A percentile compares a stretch with the other conserved stretches of the same genome.
These are phyloP conservation scores for Russula sp. DNA, from an alignment of 768 basidiomycete species.

Conservation along the genomic window DNA sequence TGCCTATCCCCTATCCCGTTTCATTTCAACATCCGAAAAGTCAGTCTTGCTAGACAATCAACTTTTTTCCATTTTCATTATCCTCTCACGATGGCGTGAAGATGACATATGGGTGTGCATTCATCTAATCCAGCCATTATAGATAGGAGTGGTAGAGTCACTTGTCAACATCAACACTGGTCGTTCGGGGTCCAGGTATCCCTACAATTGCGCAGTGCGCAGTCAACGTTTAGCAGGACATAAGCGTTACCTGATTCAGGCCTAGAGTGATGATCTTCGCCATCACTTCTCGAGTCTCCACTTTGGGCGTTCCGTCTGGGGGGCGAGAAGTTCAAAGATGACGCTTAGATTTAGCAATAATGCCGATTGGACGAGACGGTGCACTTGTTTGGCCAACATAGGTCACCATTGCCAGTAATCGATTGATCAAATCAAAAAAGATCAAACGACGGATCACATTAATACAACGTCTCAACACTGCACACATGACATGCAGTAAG, in stretches of 20 bases:
- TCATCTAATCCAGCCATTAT: no score
- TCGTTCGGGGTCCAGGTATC: neutral
- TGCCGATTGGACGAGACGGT: neutral
- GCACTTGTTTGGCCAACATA: neutral
- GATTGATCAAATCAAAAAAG: neutral
- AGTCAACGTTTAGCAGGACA: neutral
- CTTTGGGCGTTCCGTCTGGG: neutral
- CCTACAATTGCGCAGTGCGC: neutral
- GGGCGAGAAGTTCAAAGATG: neutral
- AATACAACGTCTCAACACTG: neutral
- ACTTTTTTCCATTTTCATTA: neutral
- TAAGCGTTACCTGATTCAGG: neutral
- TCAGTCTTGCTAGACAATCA: neutral
- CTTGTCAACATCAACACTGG: no score
- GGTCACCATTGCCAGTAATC: neutral
- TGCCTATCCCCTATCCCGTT: neutral
- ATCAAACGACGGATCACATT: neutral
- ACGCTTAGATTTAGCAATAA: neutral
- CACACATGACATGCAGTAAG: slow-evolving; percentile 18
- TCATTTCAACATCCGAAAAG: neutral
- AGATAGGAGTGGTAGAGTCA: no score
- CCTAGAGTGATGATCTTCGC: neutral
- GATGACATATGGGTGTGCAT: no score
- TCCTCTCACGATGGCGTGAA: neutral
- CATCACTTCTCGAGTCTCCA: neutral